A percentile compares a stretch with the other conserved stretches of the same genome.
Evolutionary conservation across 1,139 yeast species (phyloP).

Genomic region (Meyerozyma athensensis): DNA sequence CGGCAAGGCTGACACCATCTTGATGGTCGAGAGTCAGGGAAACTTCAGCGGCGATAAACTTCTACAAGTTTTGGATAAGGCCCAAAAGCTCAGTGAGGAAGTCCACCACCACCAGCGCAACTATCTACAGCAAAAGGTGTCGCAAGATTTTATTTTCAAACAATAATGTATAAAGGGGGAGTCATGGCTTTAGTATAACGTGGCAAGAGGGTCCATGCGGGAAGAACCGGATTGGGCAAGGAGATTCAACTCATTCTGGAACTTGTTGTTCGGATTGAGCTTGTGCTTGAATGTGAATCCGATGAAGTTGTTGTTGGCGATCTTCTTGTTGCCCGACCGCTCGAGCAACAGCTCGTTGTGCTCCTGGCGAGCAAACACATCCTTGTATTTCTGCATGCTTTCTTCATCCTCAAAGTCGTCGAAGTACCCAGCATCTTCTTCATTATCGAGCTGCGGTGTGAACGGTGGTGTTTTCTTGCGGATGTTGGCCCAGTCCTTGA

Average conservation of each 20-base stretch:
- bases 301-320: slow-evolving; percentile 63
- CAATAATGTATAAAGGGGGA: not conserved
- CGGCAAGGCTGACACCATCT: slow-evolving; percentile 47
- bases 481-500: slow-evolving; percentile 63
- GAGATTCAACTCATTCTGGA: slow-evolving; percentile 36
- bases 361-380: slow-evolving; percentile 85
- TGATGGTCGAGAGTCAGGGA: slow-evolving; percentile 72
- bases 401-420: slow-evolving; percentile 96
- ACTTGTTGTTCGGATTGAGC: slow-evolving; percentile 56
- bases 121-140: slow-evolving; percentile 43
- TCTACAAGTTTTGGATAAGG: slow-evolving; percentile 42
- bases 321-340: slow-evolving; percentile 36
- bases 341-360: slow-evolving; percentile 81
- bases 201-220: slow-evolving; percentile 42
- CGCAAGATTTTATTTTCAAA: slow-evolving; percentile 56
- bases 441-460: slow-evolving; percentile 93
- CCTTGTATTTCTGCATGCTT: slow-evolving; percentile 97
- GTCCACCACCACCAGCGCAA: slow-evolving; percentile 47
- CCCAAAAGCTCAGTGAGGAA: slow-evolving; percentile 41
- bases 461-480: slow-evolving; percentile 83
- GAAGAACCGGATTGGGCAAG: slow-evolving; percentile 16
- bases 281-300: slow-evolving; percentile 96
- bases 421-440: slow-evolving; percentile 97
- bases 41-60: slow-evolving; percentile 55
- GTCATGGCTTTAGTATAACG: slow-evolving; percentile 29